These are phyloP conservation scores for Lentinus tigrinus DNA, from an alignment of 768 basidiomycete species.

Conservation along the genomic window DNA sequence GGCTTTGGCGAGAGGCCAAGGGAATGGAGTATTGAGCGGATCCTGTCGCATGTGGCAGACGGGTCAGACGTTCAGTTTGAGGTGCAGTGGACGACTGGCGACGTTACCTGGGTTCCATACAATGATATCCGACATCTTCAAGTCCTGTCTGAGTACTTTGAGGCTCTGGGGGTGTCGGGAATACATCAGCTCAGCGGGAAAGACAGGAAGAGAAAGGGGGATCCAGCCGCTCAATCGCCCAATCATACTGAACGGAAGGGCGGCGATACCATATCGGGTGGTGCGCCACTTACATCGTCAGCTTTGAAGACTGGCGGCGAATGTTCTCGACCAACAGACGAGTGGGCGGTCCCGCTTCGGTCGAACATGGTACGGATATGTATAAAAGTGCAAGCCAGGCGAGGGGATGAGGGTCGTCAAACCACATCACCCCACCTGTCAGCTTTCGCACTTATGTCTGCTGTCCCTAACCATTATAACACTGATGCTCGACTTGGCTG, in stretches of 20 bases:
- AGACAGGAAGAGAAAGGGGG: background rate
- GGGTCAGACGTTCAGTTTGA: background rate
- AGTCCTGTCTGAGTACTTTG: slow-evolving; percentile 16
- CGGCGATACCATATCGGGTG: too few species aligned
- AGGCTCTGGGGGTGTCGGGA: background rate
- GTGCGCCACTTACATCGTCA: too few species aligned
- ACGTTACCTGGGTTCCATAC: slow-evolving; percentile 17
- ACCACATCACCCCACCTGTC: too few species aligned
- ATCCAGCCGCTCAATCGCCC: too few species aligned
- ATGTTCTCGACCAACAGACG: too few species aligned
- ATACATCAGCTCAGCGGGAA: background rate
- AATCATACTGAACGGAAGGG: too few species aligned
- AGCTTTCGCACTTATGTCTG: too few species aligned
- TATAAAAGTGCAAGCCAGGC: too few species aligned
- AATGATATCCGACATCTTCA: background rate
- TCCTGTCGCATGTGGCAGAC: slow-evolving; percentile 20
- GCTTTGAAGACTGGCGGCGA: too few species aligned
- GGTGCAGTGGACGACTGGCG: slow-evolving; percentile 14
- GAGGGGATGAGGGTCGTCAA: too few species aligned
- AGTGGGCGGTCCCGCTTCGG: too few species aligned
- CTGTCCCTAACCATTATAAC: background rate
- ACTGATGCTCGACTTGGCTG: background rate
- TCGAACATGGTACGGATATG: too few species aligned
- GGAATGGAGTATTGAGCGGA: slow-evolving; percentile 39
- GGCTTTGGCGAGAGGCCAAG: slow-evolving; percentile 34